Base-by-base conservation (phyloP, 495 filamentous ascomycete genomes). In the Lasiosphaeriaceae sp. region DNA sequence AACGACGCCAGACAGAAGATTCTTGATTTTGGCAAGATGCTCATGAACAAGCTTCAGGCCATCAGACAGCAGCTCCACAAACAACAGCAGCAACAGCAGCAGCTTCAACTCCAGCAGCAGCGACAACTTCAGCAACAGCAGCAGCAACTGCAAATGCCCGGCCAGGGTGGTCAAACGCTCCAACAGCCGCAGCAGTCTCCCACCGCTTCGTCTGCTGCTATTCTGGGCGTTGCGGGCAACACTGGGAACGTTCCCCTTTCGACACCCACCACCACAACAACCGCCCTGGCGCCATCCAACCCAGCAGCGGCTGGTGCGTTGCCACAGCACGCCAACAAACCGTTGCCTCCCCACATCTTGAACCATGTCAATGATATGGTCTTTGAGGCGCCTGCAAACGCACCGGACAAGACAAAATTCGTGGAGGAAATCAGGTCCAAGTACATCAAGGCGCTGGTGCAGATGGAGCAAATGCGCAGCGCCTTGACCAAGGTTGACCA, bases 1-100 rank as follows among this genome's bases (percentile, higher is more conserved):
- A 74, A 77, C 51, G 67, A 72, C 1, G 89, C 90, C 0, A 84
- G 86, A 64, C 70, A 72, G 12, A 89, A 85, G 65, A 77, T 93
- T 7, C 67, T 75, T 2, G 79, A 87, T 16, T 82, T 92, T 50
- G 82, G 88, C 0, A 77, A 80, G 52, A 86, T 80, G 63, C 70
- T 92, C 41, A 74, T 78, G 63, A 76, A 74, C 11, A 86, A 86
- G 57, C 74, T 88, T 9, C 35, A 62, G 4, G 44, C 54, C 57
- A 76, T 80, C 49, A 59, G 55, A 12, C 56, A 56, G 9, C 60
- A 71, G 14, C n/a, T n/a, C n/a, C n/a, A n/a, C n/a, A n/a, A n/a
- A n/a, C n/a, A n/a, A n/a, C 66, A 71, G n/a, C 54, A 54, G 9
- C 60, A 64, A 44, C 24, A 52, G n/a, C 54, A 53, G 24, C 52